Evolutionary conservation across 352 stramenopile genomes (phyloP).

Genomic region (Pilasporangium apinafurcum): DNA sequence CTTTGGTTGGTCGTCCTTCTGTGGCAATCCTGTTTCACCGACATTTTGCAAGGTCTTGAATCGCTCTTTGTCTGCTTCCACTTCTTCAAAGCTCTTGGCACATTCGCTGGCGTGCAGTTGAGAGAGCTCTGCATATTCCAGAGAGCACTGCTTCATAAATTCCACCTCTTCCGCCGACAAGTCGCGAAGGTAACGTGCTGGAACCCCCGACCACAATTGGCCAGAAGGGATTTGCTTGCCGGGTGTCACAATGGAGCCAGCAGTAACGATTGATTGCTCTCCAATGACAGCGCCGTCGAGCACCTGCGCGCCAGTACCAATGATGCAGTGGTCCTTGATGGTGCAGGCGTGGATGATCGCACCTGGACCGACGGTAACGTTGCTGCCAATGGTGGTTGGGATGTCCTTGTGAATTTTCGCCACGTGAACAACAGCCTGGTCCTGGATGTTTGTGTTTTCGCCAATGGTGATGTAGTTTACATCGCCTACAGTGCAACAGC

Average conservation of each 20-base stretch:
- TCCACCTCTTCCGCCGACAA: constrained; percentile 81
- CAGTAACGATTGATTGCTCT: constrained; percentile 85
- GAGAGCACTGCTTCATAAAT: constrained; percentile 87
- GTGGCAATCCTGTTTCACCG: constrained; percentile 69
- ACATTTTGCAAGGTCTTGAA: constrained; percentile 77
- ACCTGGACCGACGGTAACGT: constrained; percentile 84
- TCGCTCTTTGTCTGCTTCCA: constrained; percentile 69
- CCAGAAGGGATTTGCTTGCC: constrained; percentile 85
- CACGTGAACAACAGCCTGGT: constrained; percentile 91
- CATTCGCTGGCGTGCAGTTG: constrained; percentile 65
- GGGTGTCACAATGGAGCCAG: constrained; percentile 84
- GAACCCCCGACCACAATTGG: constrained; percentile 86
- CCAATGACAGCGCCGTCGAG: constrained; percentile 87
- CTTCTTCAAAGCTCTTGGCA: constrained; percentile 80
- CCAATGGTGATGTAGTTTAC: constrained; percentile 93
- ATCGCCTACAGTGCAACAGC: constrained; percentile 35
- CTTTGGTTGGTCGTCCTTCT: constrained; percentile 62
- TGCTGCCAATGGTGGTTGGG: constrained; percentile 87
- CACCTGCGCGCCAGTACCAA: constrained; percentile 89
- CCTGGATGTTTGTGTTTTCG: constrained; percentile 90
- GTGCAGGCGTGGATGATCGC: constrained; percentile 90
- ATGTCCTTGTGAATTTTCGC: constrained; percentile 91
- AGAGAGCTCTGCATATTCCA: constrained; percentile 81
- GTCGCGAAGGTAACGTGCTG: constrained; percentile 78
- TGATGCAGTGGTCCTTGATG: constrained; percentile 90